phyloP scores from a whole-genome alignment of 1,139 yeast species.

The Kodamaea ohmeri region DNA sequence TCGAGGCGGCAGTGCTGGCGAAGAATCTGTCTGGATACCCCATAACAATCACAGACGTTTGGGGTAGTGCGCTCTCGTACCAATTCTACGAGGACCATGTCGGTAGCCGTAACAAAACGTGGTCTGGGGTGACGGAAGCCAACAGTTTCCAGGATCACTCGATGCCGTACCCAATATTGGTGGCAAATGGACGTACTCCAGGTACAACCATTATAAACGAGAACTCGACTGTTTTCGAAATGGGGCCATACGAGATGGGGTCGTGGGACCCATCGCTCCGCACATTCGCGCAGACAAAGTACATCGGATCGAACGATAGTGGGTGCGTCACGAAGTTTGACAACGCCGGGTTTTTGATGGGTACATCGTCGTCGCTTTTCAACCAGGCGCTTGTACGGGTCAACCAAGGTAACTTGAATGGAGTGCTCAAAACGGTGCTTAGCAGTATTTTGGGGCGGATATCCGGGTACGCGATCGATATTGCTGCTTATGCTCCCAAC shows the following conservation, averaged over 20 bases:
- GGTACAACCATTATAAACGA: conserved; percentile 31
- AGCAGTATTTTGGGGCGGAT: conserved; percentile 25
- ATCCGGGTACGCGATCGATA: conserved; percentile 31
- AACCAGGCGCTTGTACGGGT: conserved; percentile 35
- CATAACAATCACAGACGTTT: conserved; percentile 40
- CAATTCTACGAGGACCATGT: conserved; percentile 29
- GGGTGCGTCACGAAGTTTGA: conserved; percentile 60
- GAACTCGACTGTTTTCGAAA: conserved; percentile 43
- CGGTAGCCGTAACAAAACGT: conserved; percentile 35
- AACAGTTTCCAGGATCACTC: conserved; percentile 28
- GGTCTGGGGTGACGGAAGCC: conserved; percentile 36
- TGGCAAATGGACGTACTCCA: conserved; percentile 42
- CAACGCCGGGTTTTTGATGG: conserved; percentile 70
- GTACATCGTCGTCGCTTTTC: conserved; percentile 70
- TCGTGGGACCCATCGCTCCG: conserved; percentile 44
- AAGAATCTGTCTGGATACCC: conserved; percentile 38
- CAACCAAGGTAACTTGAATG: conserved; percentile 19
- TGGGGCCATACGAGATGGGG: conserved; percentile 43
- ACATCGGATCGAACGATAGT: conserved; percentile 33
- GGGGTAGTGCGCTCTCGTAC: conserved; percentile 44
- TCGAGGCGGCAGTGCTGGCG: conserved; percentile 28
- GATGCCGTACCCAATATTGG: conserved; percentile 44
- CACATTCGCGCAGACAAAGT: conserved; percentile 31
- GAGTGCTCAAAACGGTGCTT: conserved; percentile 27
- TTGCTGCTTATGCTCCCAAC: conserved; percentile 42